Percentiles rank a stretch among this genome's conserved stretches.
Conservation (phyloP, 139 green algal genomes). For the Chlamydomonas eustigma region DNA sequence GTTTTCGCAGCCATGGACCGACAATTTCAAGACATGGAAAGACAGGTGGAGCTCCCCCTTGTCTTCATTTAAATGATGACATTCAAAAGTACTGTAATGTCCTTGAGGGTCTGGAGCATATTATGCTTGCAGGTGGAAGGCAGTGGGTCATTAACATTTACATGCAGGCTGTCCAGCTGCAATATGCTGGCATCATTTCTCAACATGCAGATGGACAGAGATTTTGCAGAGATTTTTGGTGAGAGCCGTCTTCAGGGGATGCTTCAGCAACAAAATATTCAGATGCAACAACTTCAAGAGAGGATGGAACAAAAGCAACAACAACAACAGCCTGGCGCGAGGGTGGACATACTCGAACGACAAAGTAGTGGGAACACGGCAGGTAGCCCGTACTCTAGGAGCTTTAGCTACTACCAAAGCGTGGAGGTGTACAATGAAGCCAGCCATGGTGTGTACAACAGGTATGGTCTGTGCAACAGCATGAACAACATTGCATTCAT, state of each 20-base stretch:
- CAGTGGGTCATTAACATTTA: too few relatives aligned
- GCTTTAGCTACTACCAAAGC: not conserved
- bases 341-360: not conserved
- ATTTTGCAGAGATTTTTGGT: not conserved
- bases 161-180: too few relatives aligned
- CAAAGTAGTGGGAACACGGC: too few relatives aligned
- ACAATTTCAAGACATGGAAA: not conserved
- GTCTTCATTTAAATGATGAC: too few relatives aligned
- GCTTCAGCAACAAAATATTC: not conserved
- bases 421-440: not conserved
- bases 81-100: too few relatives aligned
- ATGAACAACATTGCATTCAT: not conserved
- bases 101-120: too few relatives aligned
- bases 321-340: too few relatives aligned
- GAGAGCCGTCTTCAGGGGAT: not conserved
- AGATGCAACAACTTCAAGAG: not conserved
- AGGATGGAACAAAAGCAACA: too few relatives aligned
- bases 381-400: too few relatives aligned
- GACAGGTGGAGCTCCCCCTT: too few relatives aligned
- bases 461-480: not conserved
- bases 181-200: too few relatives aligned
- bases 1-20: not conserved
- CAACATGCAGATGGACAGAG: not conserved
- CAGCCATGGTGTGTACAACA: not conserved
- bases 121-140: too few relatives aligned